Evolutionary conservation across 2,329 filamentous ascomycete genomes (phyloP).

Genomic region (Ascochyta koolunga): DNA sequence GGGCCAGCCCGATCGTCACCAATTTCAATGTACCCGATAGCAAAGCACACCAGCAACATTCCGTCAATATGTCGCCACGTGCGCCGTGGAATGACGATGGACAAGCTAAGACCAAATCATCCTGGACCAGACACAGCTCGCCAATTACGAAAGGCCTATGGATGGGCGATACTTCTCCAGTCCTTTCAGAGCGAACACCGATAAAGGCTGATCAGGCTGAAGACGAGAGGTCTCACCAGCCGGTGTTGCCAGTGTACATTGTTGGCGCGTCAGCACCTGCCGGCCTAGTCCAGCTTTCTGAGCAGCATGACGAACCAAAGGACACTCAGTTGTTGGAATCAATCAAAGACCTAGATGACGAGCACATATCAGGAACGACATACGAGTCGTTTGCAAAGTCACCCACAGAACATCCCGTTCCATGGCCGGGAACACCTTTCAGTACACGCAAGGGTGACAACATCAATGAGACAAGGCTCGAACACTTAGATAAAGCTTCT

Average conservation of each 20-base stretch:
- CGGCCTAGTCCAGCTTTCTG: neutral
- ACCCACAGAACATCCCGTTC: neutral
- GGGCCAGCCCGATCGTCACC: slow-evolving; percentile 6
- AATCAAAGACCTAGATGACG: neutral
- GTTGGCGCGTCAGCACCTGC: slow-evolving; percentile 2
- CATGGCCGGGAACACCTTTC: slow-evolving; percentile 2
- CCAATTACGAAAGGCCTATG: slow-evolving; percentile 8
- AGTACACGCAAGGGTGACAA: neutral
- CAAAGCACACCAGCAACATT: neutral
- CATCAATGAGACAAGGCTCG: neutral
- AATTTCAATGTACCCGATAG: slow-evolving; percentile 3
- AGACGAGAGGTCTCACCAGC: neutral
- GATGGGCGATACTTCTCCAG: slow-evolving; percentile 11
- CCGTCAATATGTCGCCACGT: neutral
- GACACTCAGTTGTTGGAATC: neutral
- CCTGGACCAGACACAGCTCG: neutral
- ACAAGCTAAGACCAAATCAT: neutral
- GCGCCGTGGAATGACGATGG: neutral
- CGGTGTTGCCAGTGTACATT: neutral
- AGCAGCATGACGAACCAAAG: neutral
- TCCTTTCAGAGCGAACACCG: neutral
- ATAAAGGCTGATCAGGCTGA: neutral
- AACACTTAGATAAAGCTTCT: slow-evolving; percentile 12
- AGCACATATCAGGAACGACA: neutral
- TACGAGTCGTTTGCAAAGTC: neutral